phyloP scores from a whole-genome alignment of 495 filamentous ascomycete species.

The Aspergillus asperescens region DNA sequence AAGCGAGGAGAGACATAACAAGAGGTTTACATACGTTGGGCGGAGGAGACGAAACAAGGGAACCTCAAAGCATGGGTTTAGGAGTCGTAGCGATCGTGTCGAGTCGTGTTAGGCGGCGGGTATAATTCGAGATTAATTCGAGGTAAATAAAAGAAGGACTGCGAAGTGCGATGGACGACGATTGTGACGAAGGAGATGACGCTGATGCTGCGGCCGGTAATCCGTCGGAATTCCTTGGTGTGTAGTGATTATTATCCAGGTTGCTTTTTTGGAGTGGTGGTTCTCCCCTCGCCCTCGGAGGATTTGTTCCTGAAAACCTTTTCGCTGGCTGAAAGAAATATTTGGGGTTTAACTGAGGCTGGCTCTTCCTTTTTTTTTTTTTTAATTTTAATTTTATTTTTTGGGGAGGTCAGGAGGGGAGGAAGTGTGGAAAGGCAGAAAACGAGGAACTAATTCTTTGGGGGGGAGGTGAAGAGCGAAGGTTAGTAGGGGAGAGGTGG shows the following conservation, averaged over 20 bases:
- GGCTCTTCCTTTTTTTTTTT: constrained; percentile 13
- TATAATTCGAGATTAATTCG: constrained; percentile 2
- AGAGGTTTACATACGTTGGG: constrained; percentile 36
- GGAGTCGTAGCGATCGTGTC: constrained; percentile 21
- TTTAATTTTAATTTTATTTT: constrained; percentile 21
- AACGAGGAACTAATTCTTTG: constrained; percentile 27
- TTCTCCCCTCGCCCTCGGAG: constrained; percentile 18
- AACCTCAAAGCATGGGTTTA: constrained; percentile 39
- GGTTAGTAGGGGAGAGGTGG: constrained; percentile 10
- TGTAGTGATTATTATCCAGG: constrained; percentile 15
- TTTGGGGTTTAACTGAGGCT: background rate
- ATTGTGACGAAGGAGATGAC: constrained; percentile 4
- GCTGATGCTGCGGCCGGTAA: constrained; percentile 9
- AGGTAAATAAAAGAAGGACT: constrained; percentile 18
- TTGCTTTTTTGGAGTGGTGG: constrained; percentile 7
- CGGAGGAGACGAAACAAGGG: constrained; percentile 32
- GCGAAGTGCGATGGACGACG: constrained; percentile 16
- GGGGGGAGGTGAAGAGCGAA: constrained; percentile 13
- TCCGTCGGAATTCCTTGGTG: constrained; percentile 12
- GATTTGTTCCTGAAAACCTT: constrained; percentile 22
- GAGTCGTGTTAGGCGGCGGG: constrained; percentile 13
- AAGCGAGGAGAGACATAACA: background rate
- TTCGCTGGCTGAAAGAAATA: constrained; percentile 11
- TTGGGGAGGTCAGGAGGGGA: constrained; percentile 19
- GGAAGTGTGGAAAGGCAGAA: constrained; percentile 22